Evolutionary conservation across 2,329 filamentous ascomycete species (phyloP).

Genomic region (Eutypa lata): DNA sequence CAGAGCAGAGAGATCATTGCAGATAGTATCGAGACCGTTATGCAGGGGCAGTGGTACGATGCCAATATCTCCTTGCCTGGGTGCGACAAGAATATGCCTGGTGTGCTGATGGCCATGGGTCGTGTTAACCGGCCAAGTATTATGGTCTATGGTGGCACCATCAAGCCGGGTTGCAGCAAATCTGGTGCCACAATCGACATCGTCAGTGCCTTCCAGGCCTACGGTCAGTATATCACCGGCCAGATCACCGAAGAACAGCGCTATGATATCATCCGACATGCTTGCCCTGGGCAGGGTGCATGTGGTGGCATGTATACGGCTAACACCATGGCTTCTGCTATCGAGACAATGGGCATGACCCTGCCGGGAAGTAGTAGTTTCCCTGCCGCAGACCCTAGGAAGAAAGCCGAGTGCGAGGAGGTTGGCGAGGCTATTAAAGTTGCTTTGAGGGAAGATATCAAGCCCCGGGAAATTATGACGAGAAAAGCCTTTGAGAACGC

Average conservation of each 20-base stretch:
- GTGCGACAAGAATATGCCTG: conserved; percentile 99
- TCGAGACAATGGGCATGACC: conserved; percentile 72
- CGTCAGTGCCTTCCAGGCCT: conserved; percentile 95
- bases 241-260: conserved; percentile 88
- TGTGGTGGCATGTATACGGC: conserved; percentile 86
- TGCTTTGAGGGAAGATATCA: conserved; percentile 72
- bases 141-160: conserved; percentile 97
- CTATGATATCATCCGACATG: conserved; percentile 91
- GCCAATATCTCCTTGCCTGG: conserved; percentile 95
- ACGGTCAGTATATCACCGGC: conserved; percentile 89
- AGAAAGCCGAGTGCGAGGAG: conserved; percentile 68
- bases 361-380: conserved; percentile 80
- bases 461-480: conserved; percentile 75
- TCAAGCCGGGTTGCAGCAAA: conserved; percentile 82
- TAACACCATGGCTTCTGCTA: conserved; percentile 73
- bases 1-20: conserved; percentile 96
- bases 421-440: conserved; percentile 73
- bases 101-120: conserved; percentile 89
- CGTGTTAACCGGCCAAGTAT: conserved; percentile 89
- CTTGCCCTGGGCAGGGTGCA: conserved; percentile 79
- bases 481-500: conserved; percentile 80
- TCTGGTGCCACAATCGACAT: conserved; percentile 82
- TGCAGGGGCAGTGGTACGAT: conserved; percentile 98
- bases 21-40: conserved; percentile 97
- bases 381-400: conserved; percentile 70